These are phyloP conservation scores for Ceratocystiopsis sp. DNA, from an alignment of 2,329 filamentous ascomycete genomes.

Conservation along the genomic window DNA sequence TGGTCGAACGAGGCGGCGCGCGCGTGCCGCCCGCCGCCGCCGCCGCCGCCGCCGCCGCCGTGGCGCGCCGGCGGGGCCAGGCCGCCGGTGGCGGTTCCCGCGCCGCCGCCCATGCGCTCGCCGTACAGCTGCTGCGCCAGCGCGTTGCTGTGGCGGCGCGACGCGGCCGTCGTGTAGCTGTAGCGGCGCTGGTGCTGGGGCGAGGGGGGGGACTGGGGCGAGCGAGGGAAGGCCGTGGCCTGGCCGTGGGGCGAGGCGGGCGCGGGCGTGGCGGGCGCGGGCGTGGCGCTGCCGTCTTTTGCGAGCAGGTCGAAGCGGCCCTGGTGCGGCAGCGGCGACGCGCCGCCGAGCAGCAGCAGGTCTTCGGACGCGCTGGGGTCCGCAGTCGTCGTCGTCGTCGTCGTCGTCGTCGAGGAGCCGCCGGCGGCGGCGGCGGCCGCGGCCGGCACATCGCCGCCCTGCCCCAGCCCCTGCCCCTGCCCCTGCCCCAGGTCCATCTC, in stretches of 20 bases:
- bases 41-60: background rate
- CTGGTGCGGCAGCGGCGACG: slow-evolving; percentile 50
- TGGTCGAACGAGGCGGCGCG: slow-evolving; percentile 10
- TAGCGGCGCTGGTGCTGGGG: slow-evolving; percentile 42
- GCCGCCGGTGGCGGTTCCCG: background rate
- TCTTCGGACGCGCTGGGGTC: slow-evolving; percentile 29
- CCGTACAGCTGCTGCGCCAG: slow-evolving; percentile 37
- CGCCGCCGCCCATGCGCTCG: slow-evolving; percentile 8
- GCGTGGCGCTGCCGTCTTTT: too few relatives aligned
- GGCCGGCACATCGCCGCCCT: background rate
- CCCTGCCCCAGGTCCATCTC: slow-evolving; percentile 70
- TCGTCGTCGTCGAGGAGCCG: background rate
- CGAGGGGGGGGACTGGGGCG: too few relatives aligned
- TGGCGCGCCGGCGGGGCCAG: background rate
- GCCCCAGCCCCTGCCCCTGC: too few relatives aligned
- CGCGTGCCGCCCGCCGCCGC: background rate
- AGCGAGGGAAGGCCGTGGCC: too few relatives aligned
- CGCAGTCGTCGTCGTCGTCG: slow-evolving; percentile 2
- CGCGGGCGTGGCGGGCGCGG: too few relatives aligned
- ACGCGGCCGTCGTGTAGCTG: slow-evolving; percentile 32
- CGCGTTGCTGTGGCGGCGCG: slow-evolving; percentile 29
- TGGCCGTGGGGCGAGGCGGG: too few relatives aligned
- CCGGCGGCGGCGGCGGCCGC: slow-evolving; percentile 17
- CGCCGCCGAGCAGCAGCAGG: slow-evolving; percentile 51
- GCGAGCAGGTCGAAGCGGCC: slow-evolving; percentile 62